These are phyloP conservation scores for Boechera stricta DNA, from an alignment of 345 rosid genomes.

Conservation along the genomic window DNA sequence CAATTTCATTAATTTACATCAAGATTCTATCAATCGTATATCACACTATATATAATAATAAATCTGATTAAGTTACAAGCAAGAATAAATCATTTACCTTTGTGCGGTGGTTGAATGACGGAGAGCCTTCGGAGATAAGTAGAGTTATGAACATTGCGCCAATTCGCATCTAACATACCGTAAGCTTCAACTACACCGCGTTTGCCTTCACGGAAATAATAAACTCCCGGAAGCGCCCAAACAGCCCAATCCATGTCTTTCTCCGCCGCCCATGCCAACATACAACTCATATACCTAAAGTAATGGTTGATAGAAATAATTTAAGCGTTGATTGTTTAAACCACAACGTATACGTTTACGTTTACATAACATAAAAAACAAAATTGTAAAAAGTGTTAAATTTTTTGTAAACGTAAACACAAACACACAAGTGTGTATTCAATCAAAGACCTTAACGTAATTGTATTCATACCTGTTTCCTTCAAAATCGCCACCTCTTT, in stretches of 20 bases:
- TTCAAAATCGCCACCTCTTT: conserved; percentile 67
- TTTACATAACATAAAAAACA: not conserved
- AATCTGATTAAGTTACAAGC: not conserved
- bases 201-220: conserved; percentile 78
- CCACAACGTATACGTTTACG: not conserved
- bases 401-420: not conserved
- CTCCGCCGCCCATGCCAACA: conserved; percentile 76
- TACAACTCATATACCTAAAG: conserved; percentile 68
- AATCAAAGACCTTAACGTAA: not conserved
- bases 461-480: conserved; percentile 63
- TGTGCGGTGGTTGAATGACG: conserved; percentile 66
- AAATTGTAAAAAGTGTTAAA: not conserved
- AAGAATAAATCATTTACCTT: conserved; percentile 45
- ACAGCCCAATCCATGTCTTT: conserved; percentile 85
- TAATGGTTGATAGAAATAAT: not conserved
- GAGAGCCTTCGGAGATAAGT: conserved; percentile 62
- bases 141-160: conserved; percentile 62
- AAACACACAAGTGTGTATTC: not conserved
- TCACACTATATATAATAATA: not conserved
- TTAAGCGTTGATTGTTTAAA: not conserved
- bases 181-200: conserved; percentile 63
- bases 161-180: conserved; percentile 66
- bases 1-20: not conserved
- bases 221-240: conserved; percentile 83
- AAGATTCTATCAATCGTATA: not conserved